Evolutionary conservation across 768 basidiomycete species (phyloP).

Genomic region (Goffeauzyma gilvescens): DNA sequence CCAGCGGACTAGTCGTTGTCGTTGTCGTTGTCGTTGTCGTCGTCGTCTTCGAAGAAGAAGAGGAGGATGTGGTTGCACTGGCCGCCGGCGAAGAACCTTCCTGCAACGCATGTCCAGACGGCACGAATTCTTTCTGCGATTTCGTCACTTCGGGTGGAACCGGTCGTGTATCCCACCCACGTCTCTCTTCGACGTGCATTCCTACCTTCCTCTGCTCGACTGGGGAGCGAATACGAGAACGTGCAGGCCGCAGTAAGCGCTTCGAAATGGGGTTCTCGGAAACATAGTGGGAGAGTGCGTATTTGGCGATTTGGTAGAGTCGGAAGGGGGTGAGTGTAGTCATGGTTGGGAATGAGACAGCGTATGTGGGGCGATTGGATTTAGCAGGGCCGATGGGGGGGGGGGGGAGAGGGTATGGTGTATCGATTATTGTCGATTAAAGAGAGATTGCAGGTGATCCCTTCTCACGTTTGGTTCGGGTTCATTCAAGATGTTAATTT

Average conservation of each 20-base stretch:
- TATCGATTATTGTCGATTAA: no score
- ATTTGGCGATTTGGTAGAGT: slow-evolving; percentile 24
- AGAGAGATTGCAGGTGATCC: no score
- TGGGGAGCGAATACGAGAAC: slow-evolving; percentile 13
- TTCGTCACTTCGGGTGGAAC: not conserved
- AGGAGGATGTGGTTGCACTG: not conserved
- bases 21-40: no score
- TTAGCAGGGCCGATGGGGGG: no score
- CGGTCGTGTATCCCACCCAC: slow-evolving; percentile 3
- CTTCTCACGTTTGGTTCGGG: no score
- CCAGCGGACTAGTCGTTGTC: no score
- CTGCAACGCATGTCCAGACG: not conserved
- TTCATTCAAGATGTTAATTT: no score
- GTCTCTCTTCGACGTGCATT: not conserved
- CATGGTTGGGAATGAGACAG: slow-evolving; percentile 1
- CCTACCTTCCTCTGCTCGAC: slow-evolving; percentile 1
- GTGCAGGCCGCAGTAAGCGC: not conserved
- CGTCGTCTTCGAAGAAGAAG: no score
- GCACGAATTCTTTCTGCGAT: not conserved
- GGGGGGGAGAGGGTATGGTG: no score
- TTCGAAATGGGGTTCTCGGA: slow-evolving; percentile 8
- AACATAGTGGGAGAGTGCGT: slow-evolving; percentile 13
- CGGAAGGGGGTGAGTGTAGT: slow-evolving; percentile 26
- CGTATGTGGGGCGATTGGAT: no score
- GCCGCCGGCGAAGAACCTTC: not conserved